Evolutionary conservation across 2,329 filamentous ascomycete species (phyloP).

Genomic region (Emmonsiellopsis sp.): DNA sequence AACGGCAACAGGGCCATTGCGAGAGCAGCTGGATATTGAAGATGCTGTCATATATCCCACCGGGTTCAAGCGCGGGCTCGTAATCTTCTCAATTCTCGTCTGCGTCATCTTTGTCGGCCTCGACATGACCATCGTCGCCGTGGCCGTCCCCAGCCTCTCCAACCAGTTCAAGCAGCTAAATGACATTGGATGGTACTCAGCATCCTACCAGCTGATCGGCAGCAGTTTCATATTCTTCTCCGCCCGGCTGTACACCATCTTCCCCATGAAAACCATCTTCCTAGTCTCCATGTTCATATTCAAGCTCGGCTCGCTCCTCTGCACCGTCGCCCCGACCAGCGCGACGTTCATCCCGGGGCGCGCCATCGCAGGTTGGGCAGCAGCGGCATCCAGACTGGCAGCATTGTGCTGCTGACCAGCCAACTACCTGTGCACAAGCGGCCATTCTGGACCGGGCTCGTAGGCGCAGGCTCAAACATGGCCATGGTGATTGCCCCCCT

Average conservation of each 20-base stretch:
- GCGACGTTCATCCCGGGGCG: slow-evolving; percentile 27
- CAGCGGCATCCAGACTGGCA: slow-evolving; percentile 27
- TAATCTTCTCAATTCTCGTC: not conserved
- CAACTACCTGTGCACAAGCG: slow-evolving; percentile 38
- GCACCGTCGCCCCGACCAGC: slow-evolving; percentile 26
- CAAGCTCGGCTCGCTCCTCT: slow-evolving; percentile 30
- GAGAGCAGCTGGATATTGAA: not conserved
- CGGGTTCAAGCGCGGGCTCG: not conserved
- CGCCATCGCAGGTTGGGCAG: slow-evolving; percentile 29
- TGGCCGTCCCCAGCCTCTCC: not conserved
- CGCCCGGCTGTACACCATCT: slow-evolving; percentile 29
- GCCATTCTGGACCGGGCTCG: slow-evolving; percentile 29
- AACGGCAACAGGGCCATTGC: not conserved
- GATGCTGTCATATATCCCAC: not conserved
- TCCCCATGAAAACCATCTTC: slow-evolving; percentile 28
- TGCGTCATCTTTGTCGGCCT: not conserved
- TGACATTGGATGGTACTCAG: slow-evolving; percentile 58
- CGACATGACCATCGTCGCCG: not conserved
- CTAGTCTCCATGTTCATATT: slow-evolving; percentile 27
- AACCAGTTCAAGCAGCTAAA: slow-evolving; percentile 43
- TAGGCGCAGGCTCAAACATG: slow-evolving; percentile 32
- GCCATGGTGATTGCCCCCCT: slow-evolving; percentile 29
- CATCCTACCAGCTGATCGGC: slow-evolving; percentile 29
- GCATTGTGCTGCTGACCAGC: slow-evolving; percentile 20
- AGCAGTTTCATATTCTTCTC: slow-evolving; percentile 29